These are phyloP conservation scores for Phytophthora tubulina DNA, from an alignment of 352 stramenopile species.

Conservation along the genomic window DNA sequence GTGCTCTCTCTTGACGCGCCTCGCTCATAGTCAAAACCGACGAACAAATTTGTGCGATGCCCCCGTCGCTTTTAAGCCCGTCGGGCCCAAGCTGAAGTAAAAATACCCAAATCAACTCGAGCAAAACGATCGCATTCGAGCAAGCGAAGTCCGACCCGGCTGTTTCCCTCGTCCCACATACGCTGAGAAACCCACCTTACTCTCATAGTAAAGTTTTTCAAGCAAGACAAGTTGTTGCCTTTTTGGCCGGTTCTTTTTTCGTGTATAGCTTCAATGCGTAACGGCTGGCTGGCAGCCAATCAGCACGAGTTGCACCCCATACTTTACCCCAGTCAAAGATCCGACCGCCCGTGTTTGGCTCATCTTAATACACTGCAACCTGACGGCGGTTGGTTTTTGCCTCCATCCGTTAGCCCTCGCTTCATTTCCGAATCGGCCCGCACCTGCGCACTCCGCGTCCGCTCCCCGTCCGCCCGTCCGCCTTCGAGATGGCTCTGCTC, in stretches of 20 bases:
- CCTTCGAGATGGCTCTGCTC: slow-evolving; percentile 39
- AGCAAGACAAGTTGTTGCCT: slow-evolving; percentile 17
- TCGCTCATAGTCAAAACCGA: slow-evolving; percentile 9
- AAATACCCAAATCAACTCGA: slow-evolving; percentile 16
- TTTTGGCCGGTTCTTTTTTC: slow-evolving; percentile 40
- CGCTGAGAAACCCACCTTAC: slow-evolving; percentile 19
- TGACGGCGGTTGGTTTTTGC: slow-evolving; percentile 27
- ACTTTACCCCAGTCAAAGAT: slow-evolving; percentile 31
- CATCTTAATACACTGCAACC: slow-evolving; percentile 16
- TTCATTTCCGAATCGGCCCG: slow-evolving; percentile 45
- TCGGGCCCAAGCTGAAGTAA: slow-evolving; percentile 2
- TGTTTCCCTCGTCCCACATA: slow-evolving; percentile 19
- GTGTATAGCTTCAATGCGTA: slow-evolving; percentile 35
- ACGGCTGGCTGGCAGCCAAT: slow-evolving; percentile 43
- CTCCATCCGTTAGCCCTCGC: slow-evolving; percentile 30
- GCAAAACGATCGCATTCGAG: slow-evolving; percentile 12
- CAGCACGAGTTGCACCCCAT: slow-evolving; percentile 22
- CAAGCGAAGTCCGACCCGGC: neutral
- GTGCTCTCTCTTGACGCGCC: slow-evolving; percentile 1
- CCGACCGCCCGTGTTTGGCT: slow-evolving; percentile 23
- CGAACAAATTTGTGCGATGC: neutral
- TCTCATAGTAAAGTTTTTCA: neutral
- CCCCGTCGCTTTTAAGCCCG: slow-evolving; percentile 10
- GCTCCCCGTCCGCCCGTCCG: slow-evolving; percentile 1
- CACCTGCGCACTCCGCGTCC: slow-evolving; percentile 31